phyloP scores from a whole-genome alignment of 805 yeast species.

The Pichia pseudocactophila region DNA sequence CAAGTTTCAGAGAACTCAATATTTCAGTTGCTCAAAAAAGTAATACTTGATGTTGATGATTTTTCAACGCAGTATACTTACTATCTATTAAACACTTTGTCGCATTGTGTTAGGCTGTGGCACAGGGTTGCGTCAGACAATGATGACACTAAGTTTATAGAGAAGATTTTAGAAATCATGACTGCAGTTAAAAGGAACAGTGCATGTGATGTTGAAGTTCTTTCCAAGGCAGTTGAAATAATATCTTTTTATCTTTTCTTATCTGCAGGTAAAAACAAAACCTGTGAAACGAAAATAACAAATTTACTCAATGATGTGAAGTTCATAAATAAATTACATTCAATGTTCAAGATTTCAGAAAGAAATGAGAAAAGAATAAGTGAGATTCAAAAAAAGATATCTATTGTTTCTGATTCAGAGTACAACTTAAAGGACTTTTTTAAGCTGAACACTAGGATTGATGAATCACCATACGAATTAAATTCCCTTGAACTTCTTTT shows the following conservation, averaged over 20 bases:
- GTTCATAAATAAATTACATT: slow-evolving; percentile 31
- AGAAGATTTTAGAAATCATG: slow-evolving; percentile 27
- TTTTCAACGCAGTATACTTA: slow-evolving; percentile 58
- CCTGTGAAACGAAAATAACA: slow-evolving; percentile 33
- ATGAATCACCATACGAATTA: slow-evolving; percentile 48
- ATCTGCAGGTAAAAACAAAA: slow-evolving; percentile 31
- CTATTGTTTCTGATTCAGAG: slow-evolving; percentile 12
- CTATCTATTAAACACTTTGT: slow-evolving; percentile 61
- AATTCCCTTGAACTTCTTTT: slow-evolving; percentile 55
- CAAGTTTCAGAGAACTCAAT: slow-evolving; percentile 32
- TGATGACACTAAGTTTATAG: slow-evolving; percentile 39
- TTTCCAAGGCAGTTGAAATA: slow-evolving; percentile 66
- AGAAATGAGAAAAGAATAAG: slow-evolving; percentile 7
- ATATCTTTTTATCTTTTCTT: slow-evolving; percentile 64
- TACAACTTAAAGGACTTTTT: slow-evolving; percentile 44
- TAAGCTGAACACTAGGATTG: slow-evolving; percentile 41
- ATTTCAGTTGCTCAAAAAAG: slow-evolving; percentile 45
- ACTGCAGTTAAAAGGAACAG: slow-evolving; percentile 13
- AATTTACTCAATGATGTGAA: slow-evolving; percentile 14
- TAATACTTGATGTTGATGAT: slow-evolving; percentile 40
- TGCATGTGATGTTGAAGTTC: slow-evolving; percentile 45
- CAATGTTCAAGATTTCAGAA: slow-evolving; percentile 29
- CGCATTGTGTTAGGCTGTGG: slow-evolving; percentile 74
- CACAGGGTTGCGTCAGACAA: slow-evolving; percentile 46
- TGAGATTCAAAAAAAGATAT: slow-evolving; percentile 6